A percentile compares a stretch with the other conserved stretches of the same genome.
phyloP scores from a whole-genome alignment of 805 yeast genomes.

The Lachancea lanzarotensis region DNA sequence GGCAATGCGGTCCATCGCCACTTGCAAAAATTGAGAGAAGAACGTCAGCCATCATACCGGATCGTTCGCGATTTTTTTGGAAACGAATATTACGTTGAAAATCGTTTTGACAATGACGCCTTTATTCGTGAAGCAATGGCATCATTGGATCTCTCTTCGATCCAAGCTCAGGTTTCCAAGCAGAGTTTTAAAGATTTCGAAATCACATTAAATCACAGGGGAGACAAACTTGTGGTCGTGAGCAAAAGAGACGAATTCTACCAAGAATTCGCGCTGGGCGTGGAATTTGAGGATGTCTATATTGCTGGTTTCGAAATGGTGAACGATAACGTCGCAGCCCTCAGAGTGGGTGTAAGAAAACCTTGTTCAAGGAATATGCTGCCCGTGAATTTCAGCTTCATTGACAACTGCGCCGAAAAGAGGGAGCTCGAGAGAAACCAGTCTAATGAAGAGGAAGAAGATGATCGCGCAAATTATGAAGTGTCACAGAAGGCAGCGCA shows the following conservation, averaged over 20 bases:
- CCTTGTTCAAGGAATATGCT: neutral
- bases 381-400: neutral
- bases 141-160: conserved; percentile 16
- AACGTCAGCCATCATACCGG: conserved; percentile 18
- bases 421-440: no score
- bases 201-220: conserved; percentile 24
- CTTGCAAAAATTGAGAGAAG: conserved; percentile 16
- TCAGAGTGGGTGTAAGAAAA: conserved; percentile 5
- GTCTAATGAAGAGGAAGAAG: no score
- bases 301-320: conserved; percentile 20
- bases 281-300: conserved; percentile 19
- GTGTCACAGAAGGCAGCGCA: neutral
- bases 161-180: conserved; percentile 21
- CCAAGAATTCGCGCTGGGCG: conserved; percentile 18
- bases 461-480: no score
- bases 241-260: conserved; percentile 19
- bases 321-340: conserved; percentile 4
- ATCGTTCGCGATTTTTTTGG: conserved; percentile 25
- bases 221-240: conserved; percentile 17
- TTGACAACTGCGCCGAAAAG: neutral
- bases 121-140: conserved; percentile 16
- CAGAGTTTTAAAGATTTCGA: conserved; percentile 25
- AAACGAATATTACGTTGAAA: conserved; percentile 29
- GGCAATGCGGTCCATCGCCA: conserved; percentile 14
- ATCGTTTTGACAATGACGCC: conserved; percentile 18